Base-by-base conservation (phyloP, 768 basidiomycete species). In the Boletales sp. region DNA sequence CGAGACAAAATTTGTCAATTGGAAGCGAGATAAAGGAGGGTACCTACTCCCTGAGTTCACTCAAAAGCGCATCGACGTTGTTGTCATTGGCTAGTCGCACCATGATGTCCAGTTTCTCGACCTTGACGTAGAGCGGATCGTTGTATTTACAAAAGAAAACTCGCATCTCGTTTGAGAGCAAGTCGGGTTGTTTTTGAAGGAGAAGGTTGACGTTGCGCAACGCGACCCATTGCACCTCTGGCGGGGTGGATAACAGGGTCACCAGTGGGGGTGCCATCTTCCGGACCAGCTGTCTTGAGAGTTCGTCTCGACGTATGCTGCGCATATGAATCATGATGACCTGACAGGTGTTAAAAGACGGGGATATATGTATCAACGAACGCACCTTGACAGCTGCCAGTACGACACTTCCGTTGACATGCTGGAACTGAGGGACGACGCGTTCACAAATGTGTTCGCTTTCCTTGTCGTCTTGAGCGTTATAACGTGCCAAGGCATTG, bases 141-240 rank as follows among this genome's bases (percentile, higher is more conserved):
- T 98, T 98, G 72, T 99, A 98, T 70, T 99, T 99, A 83, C 95
- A 97, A 77, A 98, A 99, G 69, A 99, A 99, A 17, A 99, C 96
- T 40, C 94, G 81, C 91, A 99, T 94, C 69, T 99, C 95, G 69
- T 90, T 96, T 8, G 87, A 82, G 9, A 99, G 80, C 51, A 96
- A 77, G 55, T 94, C 93, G 2, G 91, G 72, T 5, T 92, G 85
- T 63, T 95, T 95, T 70, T 99, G 95, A 2, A 99, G 82, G 25
- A 99, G 78, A 28, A 99, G 82, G 62, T 97, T 97, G 74, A 98
- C 93, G 64, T 97, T 97, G 28, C 96, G 83, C 46, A 99, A 74
- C 0, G 94, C 93, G 44, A 98, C 95, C 94, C 95, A 99, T 70
- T 99, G 96, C 0, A 98, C 90, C 63, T 99, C 96, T 1, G 95